phyloP scores from a whole-genome alignment of 2,329 filamentous ascomycete genomes.

The Neopestalotiopsis clavispora region DNA sequence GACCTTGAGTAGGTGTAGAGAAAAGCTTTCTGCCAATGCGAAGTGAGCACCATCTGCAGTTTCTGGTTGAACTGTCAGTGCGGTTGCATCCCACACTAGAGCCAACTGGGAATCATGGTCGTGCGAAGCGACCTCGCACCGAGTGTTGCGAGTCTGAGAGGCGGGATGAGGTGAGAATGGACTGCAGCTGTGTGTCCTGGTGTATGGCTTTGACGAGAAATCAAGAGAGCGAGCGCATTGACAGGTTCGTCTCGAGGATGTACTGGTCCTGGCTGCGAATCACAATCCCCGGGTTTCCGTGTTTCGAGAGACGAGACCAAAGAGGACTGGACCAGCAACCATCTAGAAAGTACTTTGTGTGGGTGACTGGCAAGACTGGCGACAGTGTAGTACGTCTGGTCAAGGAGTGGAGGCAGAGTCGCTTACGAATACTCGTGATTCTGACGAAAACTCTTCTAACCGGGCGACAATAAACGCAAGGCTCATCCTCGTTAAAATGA shows the following conservation, averaged over 20 bases:
- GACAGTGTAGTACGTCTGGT: not conserved
- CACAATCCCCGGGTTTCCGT: not conserved
- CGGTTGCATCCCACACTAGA: conserved; percentile 12
- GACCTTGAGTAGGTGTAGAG: not conserved
- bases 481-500: conserved; percentile 4
- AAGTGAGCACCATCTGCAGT: conserved; percentile 9
- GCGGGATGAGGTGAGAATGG: no score
- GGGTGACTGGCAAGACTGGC: no score
- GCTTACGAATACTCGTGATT: not conserved
- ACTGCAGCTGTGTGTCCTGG: not conserved
- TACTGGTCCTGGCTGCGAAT: not conserved
- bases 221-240: not conserved
- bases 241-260: not conserved
- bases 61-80: conserved; percentile 7
- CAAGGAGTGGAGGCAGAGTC: no score
- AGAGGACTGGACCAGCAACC: no score
- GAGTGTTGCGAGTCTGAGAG: not conserved
- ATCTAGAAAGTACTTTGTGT: no score
- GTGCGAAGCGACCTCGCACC: conserved; percentile 4
- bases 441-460: not conserved
- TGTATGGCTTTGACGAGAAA: not conserved
- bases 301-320: not conserved
- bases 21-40: conserved; percentile 2
- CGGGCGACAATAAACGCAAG: not conserved
- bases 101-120: not conserved